Evolutionary conservation across 2,329 filamentous ascomycete genomes (phyloP), one percentile per base, ranked within the genome.

Genomic region (Coniochaeta sp.): DNA sequence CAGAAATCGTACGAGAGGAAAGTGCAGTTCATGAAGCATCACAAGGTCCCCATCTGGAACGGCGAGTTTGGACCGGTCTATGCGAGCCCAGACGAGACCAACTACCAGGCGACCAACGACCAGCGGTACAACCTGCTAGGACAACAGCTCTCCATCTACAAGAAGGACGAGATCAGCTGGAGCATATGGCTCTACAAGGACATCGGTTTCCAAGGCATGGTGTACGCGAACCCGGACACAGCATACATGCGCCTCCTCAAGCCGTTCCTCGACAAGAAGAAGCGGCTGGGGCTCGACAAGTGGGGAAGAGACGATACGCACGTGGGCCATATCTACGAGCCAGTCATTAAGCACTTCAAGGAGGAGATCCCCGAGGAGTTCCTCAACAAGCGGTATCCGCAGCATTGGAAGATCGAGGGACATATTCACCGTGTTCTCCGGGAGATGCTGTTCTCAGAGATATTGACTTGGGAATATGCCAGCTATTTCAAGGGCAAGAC

Each of bases 181-280:
- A 55, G 50, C 35, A 56, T 60, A 24, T 58, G 56, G 56, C 48
- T 58, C 1, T 62, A 76, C 61, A 78, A 78, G 57, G 75, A 78
- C 53, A 73, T 78, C 53, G 75, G 76, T 1, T 67, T 74, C 16
- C 75, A 78, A 61, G 76, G 75, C 6, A 78, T 79, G 75, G 67
- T 77, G 2, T 71, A 75, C 52, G 68, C 71, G 1, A 63, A 62
- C 13, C 68, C 71, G 0, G 59, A 72, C 16, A 71, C 67, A 20
- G 60, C 67, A 14, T 79, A 76, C 65, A 77, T 77, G 56, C 68
- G 67, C 32, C 70, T 72, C 1, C 71, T 81, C 40, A 59, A 68
- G 22, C 70, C 73, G 0, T 78, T 81, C 56, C 61, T 81, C 2
- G 70, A 72, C 42, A 81, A 80, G 64, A 82, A 82, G 61, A 68